Percentiles rank a stretch among this genome's conserved stretches.
Evolutionary conservation across 306 rosid species (phyloP).

Genomic region (Luffa aegyptiaca): DNA sequence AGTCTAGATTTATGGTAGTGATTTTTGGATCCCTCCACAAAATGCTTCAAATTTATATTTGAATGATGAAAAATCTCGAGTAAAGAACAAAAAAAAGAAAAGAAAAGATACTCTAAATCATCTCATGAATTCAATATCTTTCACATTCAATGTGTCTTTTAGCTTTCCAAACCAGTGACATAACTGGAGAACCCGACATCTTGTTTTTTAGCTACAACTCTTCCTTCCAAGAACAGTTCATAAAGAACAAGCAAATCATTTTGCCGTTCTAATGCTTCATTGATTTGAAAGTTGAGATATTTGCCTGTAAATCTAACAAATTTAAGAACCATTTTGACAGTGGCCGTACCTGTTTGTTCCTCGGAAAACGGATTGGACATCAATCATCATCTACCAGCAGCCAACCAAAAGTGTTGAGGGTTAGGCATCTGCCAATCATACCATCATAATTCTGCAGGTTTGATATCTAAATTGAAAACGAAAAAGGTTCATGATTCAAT

Average conservation of each 20-base stretch:
- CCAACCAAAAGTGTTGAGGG: neutral
- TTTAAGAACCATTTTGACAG: neutral
- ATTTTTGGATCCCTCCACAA: neutral
- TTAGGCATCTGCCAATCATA: neutral
- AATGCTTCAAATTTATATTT: neutral
- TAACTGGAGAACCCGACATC: neutral
- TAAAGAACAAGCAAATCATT: neutral
- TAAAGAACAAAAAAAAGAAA: neutral
- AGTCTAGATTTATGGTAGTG: neutral
- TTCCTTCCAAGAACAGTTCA: neutral
- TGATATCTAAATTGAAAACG: neutral
- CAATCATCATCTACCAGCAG: neutral
- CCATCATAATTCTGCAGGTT: neutral
- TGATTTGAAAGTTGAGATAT: neutral
- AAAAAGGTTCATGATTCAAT: neutral
- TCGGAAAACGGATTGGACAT: neutral
- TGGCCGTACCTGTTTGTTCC: neutral
- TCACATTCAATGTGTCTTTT: neutral
- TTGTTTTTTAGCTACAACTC: neutral
- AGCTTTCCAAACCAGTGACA: neutral
- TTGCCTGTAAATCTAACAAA: neutral
- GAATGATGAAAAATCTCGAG: neutral
- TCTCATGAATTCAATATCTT: neutral
- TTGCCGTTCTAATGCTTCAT: neutral
- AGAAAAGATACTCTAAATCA: neutral